Conservation (phyloP, 345 rosid genomes). For the Moricandia moricandioides region DNA sequence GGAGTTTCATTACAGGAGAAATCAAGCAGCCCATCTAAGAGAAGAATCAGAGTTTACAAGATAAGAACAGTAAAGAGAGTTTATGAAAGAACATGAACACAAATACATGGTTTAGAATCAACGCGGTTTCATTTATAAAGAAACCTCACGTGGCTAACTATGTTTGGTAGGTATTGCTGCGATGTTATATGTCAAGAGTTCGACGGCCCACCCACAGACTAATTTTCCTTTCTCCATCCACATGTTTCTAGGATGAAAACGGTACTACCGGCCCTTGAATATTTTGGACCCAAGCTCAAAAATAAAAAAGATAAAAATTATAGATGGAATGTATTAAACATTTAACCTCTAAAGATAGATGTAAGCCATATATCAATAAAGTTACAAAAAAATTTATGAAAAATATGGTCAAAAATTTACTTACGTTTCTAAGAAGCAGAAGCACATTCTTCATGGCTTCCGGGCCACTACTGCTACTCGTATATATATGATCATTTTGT, state of each 20-base stretch:
- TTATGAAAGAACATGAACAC: conserved; percentile 11
- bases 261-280: too few relatives aligned
- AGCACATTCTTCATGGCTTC: too few relatives aligned
- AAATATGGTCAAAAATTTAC: too few relatives aligned
- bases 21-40: conserved; percentile 65
- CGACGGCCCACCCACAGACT: conserved; percentile 33
- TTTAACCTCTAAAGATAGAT: too few relatives aligned
- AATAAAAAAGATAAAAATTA: too few relatives aligned
- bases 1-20: conserved; percentile 48
- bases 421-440: too few relatives aligned
- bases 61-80: neutral
- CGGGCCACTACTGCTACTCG: too few relatives aligned
- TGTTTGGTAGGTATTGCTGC: conserved; percentile 3
- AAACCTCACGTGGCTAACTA: neutral
- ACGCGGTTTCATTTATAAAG: conserved; percentile 7
- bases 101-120: neutral
- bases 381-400: too few relatives aligned
- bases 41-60: neutral
- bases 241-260: conserved; percentile 15
- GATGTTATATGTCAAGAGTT: conserved; percentile 24
- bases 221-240: conserved; percentile 15
- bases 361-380: too few relatives aligned
- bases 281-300: too few relatives aligned
- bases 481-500: too few relatives aligned
- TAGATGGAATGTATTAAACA: too few relatives aligned